These are phyloP conservation scores for Erythrobasidium hasegawianum DNA, from an alignment of 1,284 basidiomycete species.

Conservation along the genomic window DNA sequence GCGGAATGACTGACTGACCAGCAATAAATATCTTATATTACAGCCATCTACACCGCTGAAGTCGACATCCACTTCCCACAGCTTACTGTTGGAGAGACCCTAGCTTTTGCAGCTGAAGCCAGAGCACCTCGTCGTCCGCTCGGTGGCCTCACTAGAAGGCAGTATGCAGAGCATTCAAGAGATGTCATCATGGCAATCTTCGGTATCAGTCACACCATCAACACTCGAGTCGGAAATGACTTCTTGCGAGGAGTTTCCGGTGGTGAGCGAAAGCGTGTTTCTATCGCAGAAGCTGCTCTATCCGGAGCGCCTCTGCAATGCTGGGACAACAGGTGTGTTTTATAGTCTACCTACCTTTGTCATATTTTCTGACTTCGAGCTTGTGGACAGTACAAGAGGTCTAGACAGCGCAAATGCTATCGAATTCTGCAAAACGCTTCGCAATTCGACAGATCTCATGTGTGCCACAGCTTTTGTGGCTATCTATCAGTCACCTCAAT, in stretches of 20 bases:
- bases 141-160: constrained; percentile 23
- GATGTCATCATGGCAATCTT: constrained; percentile 43
- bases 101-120: constrained; percentile 53
- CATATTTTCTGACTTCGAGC: constrained; percentile 43
- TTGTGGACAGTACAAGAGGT: constrained; percentile 47
- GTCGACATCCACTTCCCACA: constrained; percentile 63
- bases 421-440: constrained; percentile 68
- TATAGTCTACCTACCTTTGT: too few relatives aligned
- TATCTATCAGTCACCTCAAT: constrained; percentile 61
- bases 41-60: constrained; percentile 60
- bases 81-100: constrained; percentile 58
- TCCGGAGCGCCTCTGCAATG: constrained; percentile 45
- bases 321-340: constrained; percentile 52
- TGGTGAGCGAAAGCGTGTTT: constrained; percentile 55
- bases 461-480: constrained; percentile 45
- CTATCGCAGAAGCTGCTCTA: constrained; percentile 54
- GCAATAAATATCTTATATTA: neutral
- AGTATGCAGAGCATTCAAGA: constrained; percentile 36
- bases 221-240: constrained; percentile 58
- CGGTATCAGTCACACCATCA: constrained; percentile 54
- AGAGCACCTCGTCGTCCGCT: constrained; percentile 34
- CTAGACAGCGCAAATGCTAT: constrained; percentile 76
- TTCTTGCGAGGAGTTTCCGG: constrained; percentile 60
- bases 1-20: neutral
- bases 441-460: constrained; percentile 70